A percentile compares a stretch with the other conserved stretches of the same genome.
Evolutionary conservation across 1,284 basidiomycete species (phyloP).

Genomic region (Ganoderma sp.): DNA sequence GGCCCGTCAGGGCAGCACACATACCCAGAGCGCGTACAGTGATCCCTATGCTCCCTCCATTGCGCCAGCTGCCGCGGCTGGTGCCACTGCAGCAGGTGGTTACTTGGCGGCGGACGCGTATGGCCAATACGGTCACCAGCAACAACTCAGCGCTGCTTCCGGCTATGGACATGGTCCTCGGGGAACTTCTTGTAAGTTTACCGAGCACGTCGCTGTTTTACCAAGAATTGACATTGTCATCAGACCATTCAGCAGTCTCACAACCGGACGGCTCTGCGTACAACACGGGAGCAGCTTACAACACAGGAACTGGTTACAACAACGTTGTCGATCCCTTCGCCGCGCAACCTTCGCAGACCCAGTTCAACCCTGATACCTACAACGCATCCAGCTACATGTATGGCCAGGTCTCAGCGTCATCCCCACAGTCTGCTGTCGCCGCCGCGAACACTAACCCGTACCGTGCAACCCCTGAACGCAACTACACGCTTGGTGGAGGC

Average conservation of each 20-base stretch:
- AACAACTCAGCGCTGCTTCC: slow-evolving; percentile 42
- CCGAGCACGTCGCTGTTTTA: neutral
- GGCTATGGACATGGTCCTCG: slow-evolving; percentile 59
- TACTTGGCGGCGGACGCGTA: slow-evolving; percentile 30
- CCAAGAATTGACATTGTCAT: neutral
- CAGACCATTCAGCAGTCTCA: slow-evolving; percentile 57
- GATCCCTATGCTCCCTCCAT: slow-evolving; percentile 38
- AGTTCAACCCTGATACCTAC: slow-evolving; percentile 49
- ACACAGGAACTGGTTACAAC: slow-evolving; percentile 47
- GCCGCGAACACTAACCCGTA: slow-evolving; percentile 35
- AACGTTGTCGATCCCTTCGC: slow-evolving; percentile 57
- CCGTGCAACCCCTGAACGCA: slow-evolving; percentile 48
- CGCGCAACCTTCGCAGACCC: slow-evolving; percentile 41
- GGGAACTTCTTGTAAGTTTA: slow-evolving; percentile 59
- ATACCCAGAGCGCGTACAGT: slow-evolving; percentile 49
- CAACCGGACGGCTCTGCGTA: slow-evolving; percentile 53
- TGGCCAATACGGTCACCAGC: slow-evolving; percentile 41
- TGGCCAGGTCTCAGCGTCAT: slow-evolving; percentile 22
- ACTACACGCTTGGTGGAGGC: slow-evolving; percentile 62
- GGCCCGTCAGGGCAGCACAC: slow-evolving; percentile 50
- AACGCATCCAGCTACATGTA: slow-evolving; percentile 45
- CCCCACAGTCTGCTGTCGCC: slow-evolving; percentile 32
- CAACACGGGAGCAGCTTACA: slow-evolving; percentile 46
- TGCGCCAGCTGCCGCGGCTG: slow-evolving; percentile 33
- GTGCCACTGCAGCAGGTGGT: slow-evolving; percentile 33